Conservation (phyloP, 1,139 yeast genomes). For the Schwanniomyces etchellsii region DNA sequence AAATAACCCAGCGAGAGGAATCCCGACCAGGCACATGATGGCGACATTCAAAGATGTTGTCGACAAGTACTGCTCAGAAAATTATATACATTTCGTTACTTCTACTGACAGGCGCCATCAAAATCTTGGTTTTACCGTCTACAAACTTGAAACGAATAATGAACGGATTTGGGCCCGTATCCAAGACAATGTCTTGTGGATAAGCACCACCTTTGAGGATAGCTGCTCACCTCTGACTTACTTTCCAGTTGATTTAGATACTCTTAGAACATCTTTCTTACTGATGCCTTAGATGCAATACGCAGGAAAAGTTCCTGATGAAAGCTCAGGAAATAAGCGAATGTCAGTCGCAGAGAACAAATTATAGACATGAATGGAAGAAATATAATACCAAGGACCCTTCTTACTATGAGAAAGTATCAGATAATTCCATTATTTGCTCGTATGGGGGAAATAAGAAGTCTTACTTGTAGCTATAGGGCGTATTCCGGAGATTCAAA, state of each 20-base stretch:
- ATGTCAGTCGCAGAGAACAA: too few species aligned
- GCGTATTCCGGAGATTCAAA: not conserved
- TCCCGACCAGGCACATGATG: conserved; percentile 22
- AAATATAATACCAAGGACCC: too few species aligned
- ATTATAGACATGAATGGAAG: too few species aligned
- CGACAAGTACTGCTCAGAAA: conserved; percentile 20
- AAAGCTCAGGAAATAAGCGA: too few species aligned
- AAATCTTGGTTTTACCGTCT: conserved; percentile 19
- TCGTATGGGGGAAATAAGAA: too few species aligned
- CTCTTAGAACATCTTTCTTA: conserved; percentile 7
- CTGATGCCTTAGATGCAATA: too few species aligned
- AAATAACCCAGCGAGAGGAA: too few species aligned
- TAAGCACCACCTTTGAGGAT: conserved; percentile 6
- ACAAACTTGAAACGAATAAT: conserved; percentile 9
- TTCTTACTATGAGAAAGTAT: too few species aligned
- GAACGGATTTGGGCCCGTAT: conserved; percentile 17
- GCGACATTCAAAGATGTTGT: conserved; percentile 38
- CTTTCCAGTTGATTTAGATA: conserved; percentile 19
- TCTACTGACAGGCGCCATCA: conserved; percentile 14
- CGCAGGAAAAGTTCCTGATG: too few species aligned
- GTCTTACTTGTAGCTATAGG: too few species aligned
- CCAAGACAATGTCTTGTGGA: conserved; percentile 31
- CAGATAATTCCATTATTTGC: too few species aligned
- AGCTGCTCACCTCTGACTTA: conserved; percentile 6
- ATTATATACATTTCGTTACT: conserved; percentile 18